Evolutionary conservation across 441 rosid genomes (phyloP).

Genomic region (Syzygium malaccense): DNA sequence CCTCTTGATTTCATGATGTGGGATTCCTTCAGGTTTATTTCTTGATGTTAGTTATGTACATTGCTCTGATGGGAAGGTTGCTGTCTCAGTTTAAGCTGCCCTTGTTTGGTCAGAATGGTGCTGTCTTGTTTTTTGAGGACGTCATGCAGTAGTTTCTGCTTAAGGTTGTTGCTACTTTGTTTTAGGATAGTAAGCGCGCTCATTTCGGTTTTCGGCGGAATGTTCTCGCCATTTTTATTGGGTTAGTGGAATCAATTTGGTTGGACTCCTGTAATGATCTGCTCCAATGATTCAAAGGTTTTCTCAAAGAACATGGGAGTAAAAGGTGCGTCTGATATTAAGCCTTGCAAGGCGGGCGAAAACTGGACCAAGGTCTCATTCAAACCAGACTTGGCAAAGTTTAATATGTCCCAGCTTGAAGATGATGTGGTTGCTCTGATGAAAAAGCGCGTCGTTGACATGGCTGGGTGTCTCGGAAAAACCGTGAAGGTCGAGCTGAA

Average conservation of each 20-base stretch:
- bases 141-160: not conserved
- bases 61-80: not conserved
- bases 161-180: not conserved
- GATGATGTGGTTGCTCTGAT: conserved; percentile 89
- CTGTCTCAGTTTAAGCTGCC: not conserved
- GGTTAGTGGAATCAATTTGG: not conserved
- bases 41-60: not conserved
- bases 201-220: not conserved
- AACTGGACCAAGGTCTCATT: conserved; percentile 94
- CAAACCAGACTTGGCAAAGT: conserved; percentile 78
- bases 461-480: conserved; percentile 97
- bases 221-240: not conserved
- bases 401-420: conserved; percentile 71
- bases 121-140: not conserved
- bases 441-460: conserved; percentile 83
- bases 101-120: not conserved
- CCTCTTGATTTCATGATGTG: fast-evolving
- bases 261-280: not conserved
- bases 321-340: conserved; percentile 54
- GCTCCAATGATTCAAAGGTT: conserved; percentile 32
- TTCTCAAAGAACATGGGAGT: conserved; percentile 84
- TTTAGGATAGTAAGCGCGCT: not conserved
- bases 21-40: not conserved
- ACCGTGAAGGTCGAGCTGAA: conserved; percentile 82
- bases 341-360: conserved; percentile 59